A percentile compares a stretch with the other conserved stretches of the same genome.
These are phyloP conservation scores for Colletotrichum sp. DNA, from an alignment of 2,329 filamentous ascomycete genomes.

Conservation along the genomic window DNA sequence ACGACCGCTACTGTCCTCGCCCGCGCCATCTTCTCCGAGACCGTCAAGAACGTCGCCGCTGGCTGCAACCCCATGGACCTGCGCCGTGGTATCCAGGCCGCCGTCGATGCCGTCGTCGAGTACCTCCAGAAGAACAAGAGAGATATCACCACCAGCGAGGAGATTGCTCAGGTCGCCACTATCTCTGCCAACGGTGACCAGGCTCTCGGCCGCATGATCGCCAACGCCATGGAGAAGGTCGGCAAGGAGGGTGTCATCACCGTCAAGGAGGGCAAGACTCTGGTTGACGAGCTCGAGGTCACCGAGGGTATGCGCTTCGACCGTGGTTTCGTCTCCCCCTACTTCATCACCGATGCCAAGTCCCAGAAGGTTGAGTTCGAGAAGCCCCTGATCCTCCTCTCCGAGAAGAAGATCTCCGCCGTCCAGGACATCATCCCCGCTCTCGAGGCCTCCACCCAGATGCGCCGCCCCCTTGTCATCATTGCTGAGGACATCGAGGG, in stretches of 20 bases:
- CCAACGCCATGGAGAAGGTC: slow-evolving; percentile 99
- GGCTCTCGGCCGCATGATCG: slow-evolving; percentile 87
- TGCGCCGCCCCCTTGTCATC: slow-evolving; percentile 94
- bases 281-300: slow-evolving; percentile 96
- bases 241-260: slow-evolving; percentile 99
- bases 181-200: slow-evolving; percentile 99
- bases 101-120: slow-evolving; percentile 92
- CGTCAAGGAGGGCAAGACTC: slow-evolving; percentile 99
- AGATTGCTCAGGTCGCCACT: slow-evolving; percentile 97
- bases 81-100: slow-evolving; percentile 94
- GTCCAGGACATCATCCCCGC: slow-evolving; percentile 99
- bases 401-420: slow-evolving; percentile 99
- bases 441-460: slow-evolving; percentile 94
- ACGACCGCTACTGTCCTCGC: slow-evolving; percentile 97
- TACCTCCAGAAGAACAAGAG: slow-evolving; percentile 96
- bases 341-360: slow-evolving; percentile 99
- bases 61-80: slow-evolving; percentile 99
- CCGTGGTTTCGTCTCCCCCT: slow-evolving; percentile 96
- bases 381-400: slow-evolving; percentile 97
- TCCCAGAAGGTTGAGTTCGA: slow-evolving; percentile 99
- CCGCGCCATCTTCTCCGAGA: slow-evolving; percentile 98
- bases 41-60: slow-evolving; percentile 98
- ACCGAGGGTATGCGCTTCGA: slow-evolving; percentile 99
- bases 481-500: slow-evolving; percentile 99
- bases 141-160: slow-evolving; percentile 95